Evolutionary conservation across 2,329 filamentous ascomycete genomes (phyloP).

Genomic region (Fusarium sp.): DNA sequence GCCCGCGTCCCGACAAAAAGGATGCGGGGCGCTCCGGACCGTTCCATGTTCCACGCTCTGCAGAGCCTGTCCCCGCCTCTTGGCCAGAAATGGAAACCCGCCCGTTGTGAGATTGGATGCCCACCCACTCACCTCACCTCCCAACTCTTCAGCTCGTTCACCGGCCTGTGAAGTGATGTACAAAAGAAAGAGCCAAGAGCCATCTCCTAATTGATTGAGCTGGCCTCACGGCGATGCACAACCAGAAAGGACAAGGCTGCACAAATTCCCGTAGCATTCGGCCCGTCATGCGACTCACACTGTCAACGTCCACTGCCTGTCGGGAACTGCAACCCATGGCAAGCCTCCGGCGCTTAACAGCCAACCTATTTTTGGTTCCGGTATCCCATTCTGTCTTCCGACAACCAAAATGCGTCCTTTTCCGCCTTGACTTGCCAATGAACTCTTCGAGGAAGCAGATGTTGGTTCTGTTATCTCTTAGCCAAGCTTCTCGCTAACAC

Average conservation of each 20-base stretch:
- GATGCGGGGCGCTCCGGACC: constrained; percentile 30
- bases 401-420: constrained; percentile 18
- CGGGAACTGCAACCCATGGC: constrained; percentile 25
- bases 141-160: not conserved
- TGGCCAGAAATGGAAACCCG: constrained; percentile 33
- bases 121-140: not conserved
- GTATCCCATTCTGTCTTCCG: constrained; percentile 9
- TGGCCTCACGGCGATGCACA: not conserved
- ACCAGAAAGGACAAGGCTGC: not conserved
- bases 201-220: not conserved
- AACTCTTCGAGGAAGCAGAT: not conserved
- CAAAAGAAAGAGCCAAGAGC: not conserved
- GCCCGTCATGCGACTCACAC: constrained; percentile 27
- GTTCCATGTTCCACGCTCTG: constrained; percentile 18
- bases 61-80: constrained; percentile 30
- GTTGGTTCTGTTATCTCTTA: not conserved
- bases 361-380: constrained; percentile 31
- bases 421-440: constrained; percentile 7
- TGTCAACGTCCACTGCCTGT: constrained; percentile 14
- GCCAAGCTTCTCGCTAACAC: constrained; percentile 29
- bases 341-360: constrained; percentile 28
- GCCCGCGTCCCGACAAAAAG: constrained; percentile 2
- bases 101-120: not conserved
- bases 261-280: constrained; percentile 21
- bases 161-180: constrained; percentile 13